Evolutionary conservation across 345 rosid genomes (phyloP), one percentile per base, ranked within the genome.

Genomic region (Triadica sebifera): DNA sequence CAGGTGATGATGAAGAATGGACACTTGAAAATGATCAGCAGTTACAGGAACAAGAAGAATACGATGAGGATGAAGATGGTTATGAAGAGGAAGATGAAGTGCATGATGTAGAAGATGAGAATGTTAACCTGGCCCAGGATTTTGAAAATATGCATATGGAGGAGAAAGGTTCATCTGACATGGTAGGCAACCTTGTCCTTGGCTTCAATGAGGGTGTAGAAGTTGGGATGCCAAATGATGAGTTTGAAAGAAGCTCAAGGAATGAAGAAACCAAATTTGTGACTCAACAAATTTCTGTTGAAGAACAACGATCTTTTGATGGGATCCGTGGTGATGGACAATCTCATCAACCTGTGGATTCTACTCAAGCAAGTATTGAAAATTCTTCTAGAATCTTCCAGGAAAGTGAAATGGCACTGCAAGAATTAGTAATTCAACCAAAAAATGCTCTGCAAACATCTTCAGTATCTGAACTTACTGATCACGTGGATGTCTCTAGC

Each of bases 1-100:
- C 85, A 38, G 86, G 87, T 70, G 98, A 93, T 50, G 97, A 91
- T 76, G 96, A 88, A 75, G 98, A 95, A 74, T 96, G 99, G 99
- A 70, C 87, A 69, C 58, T 82, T 84, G 92, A 89, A 71, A 84
- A 84, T 75, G 85, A 84, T 66, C 91, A 86, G 53, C 85, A 73
- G 45, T 66, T 91, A 79, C 97, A 85, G 84, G 96, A 91, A 82
- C 99, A 89, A 83, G 97, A 91, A 86, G 98, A 89, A 85, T 96
- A 93, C 73, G 95, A 93, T 57, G 98, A 93, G 82, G 96, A 90
- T 83, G 98, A 87, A 78, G 93, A 93, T 75, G 98, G 89, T 53
- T 93, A 87, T 74, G 87, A 82, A 72, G 97, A 94, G 81, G 97
- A 89, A 74, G 96, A 91, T 75, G 97, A 92, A 78, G 79, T 79